Conservation (phyloP, 176 grass and related monocot species). For the Musa schizocarpa region DNA sequence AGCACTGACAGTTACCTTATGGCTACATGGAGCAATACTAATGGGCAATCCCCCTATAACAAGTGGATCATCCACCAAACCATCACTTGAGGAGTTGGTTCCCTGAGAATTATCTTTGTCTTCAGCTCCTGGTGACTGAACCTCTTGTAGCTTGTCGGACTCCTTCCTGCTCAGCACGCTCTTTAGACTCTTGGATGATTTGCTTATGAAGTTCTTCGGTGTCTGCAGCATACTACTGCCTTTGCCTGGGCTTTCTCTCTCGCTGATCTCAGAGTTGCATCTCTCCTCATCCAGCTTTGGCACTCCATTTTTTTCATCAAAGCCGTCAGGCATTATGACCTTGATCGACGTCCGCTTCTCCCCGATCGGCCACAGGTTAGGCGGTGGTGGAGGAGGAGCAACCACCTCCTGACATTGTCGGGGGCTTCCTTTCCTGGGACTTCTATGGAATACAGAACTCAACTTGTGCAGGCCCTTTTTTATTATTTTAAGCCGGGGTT, state of each 20-base stretch:
- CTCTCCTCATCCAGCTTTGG: constrained; percentile 18
- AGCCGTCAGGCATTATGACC: constrained; percentile 36
- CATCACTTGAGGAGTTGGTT: constrained; percentile 7
- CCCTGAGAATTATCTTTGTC: constrained; percentile 26
- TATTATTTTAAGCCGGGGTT: constrained; percentile 23
- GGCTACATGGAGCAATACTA: not conserved
- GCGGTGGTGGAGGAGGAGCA: constrained; percentile 28
- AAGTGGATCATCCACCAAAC: constrained; percentile 27
- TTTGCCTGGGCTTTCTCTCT: constrained; percentile 38
- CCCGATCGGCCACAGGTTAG: constrained; percentile 42
- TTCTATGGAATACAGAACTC: constrained; percentile 43
- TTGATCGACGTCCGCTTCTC: constrained; percentile 60
- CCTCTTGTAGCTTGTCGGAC: constrained; percentile 41
- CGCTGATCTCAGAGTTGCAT: constrained; percentile 29
- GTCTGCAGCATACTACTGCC: not conserved
- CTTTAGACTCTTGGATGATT: constrained; percentile 43
- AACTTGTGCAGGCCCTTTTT: constrained; percentile 56
- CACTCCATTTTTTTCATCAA: constrained; percentile 9
- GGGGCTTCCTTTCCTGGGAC: constrained; percentile 37
- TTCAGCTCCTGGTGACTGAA: constrained; percentile 21
- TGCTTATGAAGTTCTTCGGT: constrained; percentile 36
- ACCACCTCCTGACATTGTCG: constrained; percentile 22
- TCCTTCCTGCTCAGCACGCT: constrained; percentile 47
- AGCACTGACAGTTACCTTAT: not conserved
- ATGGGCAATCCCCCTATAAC: constrained; percentile 26